Conservation (phyloP, 805 yeast genomes). For the Wickerhamomyces mucosus region DNA sequence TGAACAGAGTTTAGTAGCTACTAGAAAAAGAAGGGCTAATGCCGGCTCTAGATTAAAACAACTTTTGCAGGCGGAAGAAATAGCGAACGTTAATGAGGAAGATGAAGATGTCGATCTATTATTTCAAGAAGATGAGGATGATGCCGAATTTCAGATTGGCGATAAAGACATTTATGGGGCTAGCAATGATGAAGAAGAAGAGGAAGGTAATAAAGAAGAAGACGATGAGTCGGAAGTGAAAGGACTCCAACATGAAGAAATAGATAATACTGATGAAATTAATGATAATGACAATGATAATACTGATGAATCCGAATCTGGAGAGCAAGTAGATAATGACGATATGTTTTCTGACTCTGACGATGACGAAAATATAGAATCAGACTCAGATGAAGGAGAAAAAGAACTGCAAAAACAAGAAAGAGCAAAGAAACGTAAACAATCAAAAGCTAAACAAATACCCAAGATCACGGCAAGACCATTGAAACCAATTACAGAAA, state of each 20-base stretch:
- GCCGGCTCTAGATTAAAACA: conserved; percentile 82
- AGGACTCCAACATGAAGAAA: conserved; percentile 19
- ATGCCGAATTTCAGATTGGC: conserved; percentile 33
- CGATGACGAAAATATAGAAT: conserved; percentile 36
- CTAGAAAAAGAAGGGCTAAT: conserved; percentile 71
- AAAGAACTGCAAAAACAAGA: conserved; percentile 43
- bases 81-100: conserved; percentile 41
- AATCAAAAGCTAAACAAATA: conserved; percentile 18
- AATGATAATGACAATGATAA: conserved; percentile 5
- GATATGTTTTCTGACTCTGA: conserved; percentile 48
- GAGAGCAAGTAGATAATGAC: conserved; percentile 24
- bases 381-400: conserved; percentile 60
- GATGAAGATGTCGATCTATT: conserved; percentile 67
- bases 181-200: conserved; percentile 22
- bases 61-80: conserved; percentile 59
- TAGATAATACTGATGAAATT: conserved; percentile 3
- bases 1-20: conserved; percentile 54
- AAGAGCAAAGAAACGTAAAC: conserved; percentile 23
- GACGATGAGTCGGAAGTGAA: conserved; percentile 21
- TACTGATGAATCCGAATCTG: conserved; percentile 5
- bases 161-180: conserved; percentile 17
- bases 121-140: conserved; percentile 56
- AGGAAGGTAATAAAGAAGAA: conserved; percentile 22
- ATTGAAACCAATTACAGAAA: conserved; percentile 7
- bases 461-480: conserved; percentile 25